A percentile compares a stretch with the other conserved stretches of the same genome.
Conservation (phyloP, 805 yeast species). For the Henningerozyma blattae region DNA sequence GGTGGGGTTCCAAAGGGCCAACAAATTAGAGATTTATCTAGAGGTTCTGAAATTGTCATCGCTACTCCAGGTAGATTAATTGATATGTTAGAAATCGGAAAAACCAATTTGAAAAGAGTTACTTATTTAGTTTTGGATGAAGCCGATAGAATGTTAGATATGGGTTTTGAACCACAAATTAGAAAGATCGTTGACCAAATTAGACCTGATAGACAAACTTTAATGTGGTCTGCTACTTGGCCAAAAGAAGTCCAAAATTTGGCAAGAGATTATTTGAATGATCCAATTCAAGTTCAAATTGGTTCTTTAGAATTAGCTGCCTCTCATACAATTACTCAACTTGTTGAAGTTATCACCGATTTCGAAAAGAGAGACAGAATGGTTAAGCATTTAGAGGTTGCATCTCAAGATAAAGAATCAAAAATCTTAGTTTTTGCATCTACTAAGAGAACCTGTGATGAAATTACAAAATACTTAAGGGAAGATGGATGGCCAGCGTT, state of each 20-base stretch:
- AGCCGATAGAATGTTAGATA: conserved; percentile 99
- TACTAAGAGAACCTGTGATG: conserved; percentile 98
- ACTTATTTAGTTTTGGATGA: conserved; percentile 96
- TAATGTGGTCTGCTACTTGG: conserved; percentile 99
- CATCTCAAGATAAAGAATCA: conserved; percentile 57
- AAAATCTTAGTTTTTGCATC: conserved; percentile 85
- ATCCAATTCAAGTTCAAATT: conserved; percentile 91
- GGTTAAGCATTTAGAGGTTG: conserved; percentile 68
- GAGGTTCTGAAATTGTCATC: conserved; percentile 92
- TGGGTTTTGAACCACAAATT: conserved; percentile 99
- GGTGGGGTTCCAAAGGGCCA: conserved; percentile 99
- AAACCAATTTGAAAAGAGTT: conserved; percentile 90
- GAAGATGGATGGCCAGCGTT: conserved; percentile 98
- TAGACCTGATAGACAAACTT: conserved; percentile 98
- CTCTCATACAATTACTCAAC: conserved; percentile 89
- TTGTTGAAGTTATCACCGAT: conserved; percentile 82
- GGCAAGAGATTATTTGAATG: conserved; percentile 82
- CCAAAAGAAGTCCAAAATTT: conserved; percentile 94
- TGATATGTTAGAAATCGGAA: conserved; percentile 91
- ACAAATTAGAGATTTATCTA: conserved; percentile 88
- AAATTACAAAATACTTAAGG: conserved; percentile 80
- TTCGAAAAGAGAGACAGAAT: conserved; percentile 91
- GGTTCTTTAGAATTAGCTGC: conserved; percentile 96
- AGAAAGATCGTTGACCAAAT: conserved; percentile 96
- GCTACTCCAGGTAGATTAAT: conserved; percentile 99